Evolutionary conservation across 108 stramenopile genomes (phyloP), one percentile per base, ranked within the genome.

Genomic region (Cyclotella distinguenda): DNA sequence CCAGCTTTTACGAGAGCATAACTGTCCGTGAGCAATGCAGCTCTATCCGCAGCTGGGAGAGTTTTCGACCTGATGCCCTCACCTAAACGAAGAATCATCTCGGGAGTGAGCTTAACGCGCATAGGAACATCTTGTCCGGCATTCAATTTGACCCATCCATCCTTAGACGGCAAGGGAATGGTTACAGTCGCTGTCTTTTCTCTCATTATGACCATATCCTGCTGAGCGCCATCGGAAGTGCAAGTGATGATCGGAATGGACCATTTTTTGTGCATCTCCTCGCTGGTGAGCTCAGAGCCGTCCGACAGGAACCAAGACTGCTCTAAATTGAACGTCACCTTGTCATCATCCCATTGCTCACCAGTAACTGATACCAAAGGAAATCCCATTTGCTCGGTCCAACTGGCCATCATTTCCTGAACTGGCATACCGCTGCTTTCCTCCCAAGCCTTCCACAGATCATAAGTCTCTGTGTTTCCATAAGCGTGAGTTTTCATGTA

Each of bases 361-460:
- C 60, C 75, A 5, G 72, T 66, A 28, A 97, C 87, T 48, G 79
- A 87, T 21, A 97, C 54, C 13, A 96, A 60, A 16, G 93, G 93
- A 66, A 90, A 94, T 53, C 90, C 97, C 93, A 96, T 97, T 69
- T 97, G 92, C 70, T 97, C 94, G 6, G 97, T 97, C 95, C 97
- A 97, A 40, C 79, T 79, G 4, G 84, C 77, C 95, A 96, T 96
- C 80, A 97, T 81, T 59, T 91, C 86, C 39, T 66, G 68, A 50
- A 98, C 80, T 21, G 93, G 90, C 86, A 91, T 86, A 32, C 90
- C 94, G 38, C 84, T 86, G 32, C 75, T 86, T 35, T 93, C 86
- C 59, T 93, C 88, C 97, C 96, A 97, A 6, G 95, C 94, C 33
- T 87, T 70, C 97, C 97, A 98, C 57, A 98, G 71, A 79, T 97